phyloP scores from a whole-genome alignment of 1,284 basidiomycete genomes.

The Leccinum pseudoinsigne region DNA sequence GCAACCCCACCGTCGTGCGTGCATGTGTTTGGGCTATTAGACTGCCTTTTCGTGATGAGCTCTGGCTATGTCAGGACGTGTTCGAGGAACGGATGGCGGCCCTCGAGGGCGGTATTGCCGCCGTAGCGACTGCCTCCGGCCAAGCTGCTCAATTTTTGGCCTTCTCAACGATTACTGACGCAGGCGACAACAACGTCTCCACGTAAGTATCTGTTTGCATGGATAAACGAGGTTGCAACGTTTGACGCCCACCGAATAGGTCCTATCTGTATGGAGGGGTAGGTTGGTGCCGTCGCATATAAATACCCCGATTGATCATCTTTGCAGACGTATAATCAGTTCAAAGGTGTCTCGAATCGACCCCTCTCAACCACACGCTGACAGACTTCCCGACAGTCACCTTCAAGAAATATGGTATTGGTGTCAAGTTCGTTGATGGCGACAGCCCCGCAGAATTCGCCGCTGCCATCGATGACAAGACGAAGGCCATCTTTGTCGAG shows the following conservation, averaged over 20 bases:
- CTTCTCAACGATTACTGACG: slow-evolving; percentile 59
- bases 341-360: slow-evolving; percentile 57
- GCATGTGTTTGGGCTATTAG: neutral
- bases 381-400: slow-evolving; percentile 46
- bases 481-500: slow-evolving; percentile 80
- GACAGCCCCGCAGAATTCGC: slow-evolving; percentile 63
- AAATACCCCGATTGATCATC: neutral
- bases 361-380: neutral
- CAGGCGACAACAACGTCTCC: slow-evolving; percentile 79
- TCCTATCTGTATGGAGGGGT: slow-evolving; percentile 69
- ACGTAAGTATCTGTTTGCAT: slow-evolving; percentile 43
- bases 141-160: slow-evolving; percentile 82
- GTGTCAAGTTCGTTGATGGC: slow-evolving; percentile 71
- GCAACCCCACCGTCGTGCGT: slow-evolving; percentile 80
- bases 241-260: neutral
- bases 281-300: slow-evolving; percentile 21
- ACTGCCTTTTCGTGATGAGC: neutral
- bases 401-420: slow-evolving; percentile 75
- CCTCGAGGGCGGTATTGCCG: slow-evolving; percentile 78
- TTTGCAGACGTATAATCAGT: slow-evolving; percentile 78
- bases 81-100: slow-evolving; percentile 86
- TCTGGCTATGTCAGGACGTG: slow-evolving; percentile 41
- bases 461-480: slow-evolving; percentile 73
- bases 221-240: neutral
- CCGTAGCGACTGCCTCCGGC: slow-evolving; percentile 75